Base-by-base conservation (phyloP, 305 asterid genomes). In the Ajuga reptans region DNA sequence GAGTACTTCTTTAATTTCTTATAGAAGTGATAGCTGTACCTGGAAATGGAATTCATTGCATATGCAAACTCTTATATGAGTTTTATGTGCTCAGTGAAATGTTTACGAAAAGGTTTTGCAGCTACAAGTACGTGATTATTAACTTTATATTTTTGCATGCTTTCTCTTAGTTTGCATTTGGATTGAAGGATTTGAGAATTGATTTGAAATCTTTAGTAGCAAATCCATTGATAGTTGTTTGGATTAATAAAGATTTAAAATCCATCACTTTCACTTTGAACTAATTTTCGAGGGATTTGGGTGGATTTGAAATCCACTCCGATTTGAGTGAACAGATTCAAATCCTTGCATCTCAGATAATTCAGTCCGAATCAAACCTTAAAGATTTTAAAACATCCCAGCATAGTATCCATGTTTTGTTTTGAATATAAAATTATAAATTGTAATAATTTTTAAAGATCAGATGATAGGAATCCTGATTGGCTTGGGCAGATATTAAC, bases 401-500 rank as follows among this genome's bases (percentile, higher is more conserved):
- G 50, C 17, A 34, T 3, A n/a, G 24, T 57, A 62, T 34, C 53
- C 53, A 9, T 31, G 42, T 12, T 53, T 10, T 49, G 33, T 14
- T 67, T 34, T 66, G 16, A n/a, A n/a, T n/a, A n/a, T 24, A 15
- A 59, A 41, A 54, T 52, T 14, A 64, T 66, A 72, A 50, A 18
- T 24, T 43, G 43, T 33, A 27, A 72, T 39, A 29, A 29, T 27
- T 37, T 66, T 3, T 43, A 21, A 61, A 73, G 45, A 3, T 58
- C 63, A 55, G 41, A 33, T 66, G 68, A 45, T 37, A 37, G 36
- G 17, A 16, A 37, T 33, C 21, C 36, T 36, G 43, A 39, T 39
- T 76, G 12, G 41, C 43, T 64, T 66, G 24, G 58, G 27, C 53
- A 67, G 68, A 42, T 12, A 62, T 66, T 61, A 72, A 41, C 43